Evolutionary conservation across 768 basidiomycete genomes (phyloP).

Genomic region (Serpula lacrymans): DNA sequence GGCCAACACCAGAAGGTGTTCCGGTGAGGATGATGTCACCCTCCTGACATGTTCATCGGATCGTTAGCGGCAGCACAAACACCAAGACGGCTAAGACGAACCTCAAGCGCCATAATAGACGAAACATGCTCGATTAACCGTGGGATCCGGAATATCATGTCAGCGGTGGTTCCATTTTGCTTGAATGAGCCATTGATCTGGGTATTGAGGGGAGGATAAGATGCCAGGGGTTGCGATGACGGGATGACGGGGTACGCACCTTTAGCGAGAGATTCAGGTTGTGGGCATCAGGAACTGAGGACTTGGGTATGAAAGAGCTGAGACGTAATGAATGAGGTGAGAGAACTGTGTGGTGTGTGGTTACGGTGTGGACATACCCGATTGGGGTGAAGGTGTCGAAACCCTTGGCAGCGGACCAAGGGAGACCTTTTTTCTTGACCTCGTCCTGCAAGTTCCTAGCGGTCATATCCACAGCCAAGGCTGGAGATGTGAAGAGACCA

Average conservation of each 20-base stretch:
- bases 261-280: constrained; percentile 74
- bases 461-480: constrained; percentile 94
- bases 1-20: constrained; percentile 89
- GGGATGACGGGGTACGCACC: constrained; percentile 32
- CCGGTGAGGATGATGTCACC: constrained; percentile 91
- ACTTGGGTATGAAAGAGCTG: constrained; percentile 81
- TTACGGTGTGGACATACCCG: constrained; percentile 56
- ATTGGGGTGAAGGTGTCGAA: constrained; percentile 96
- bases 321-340: constrained; percentile 6
- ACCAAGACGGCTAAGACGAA: constrained; percentile 23
- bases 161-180: constrained; percentile 79
- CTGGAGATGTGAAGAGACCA: constrained; percentile 49
- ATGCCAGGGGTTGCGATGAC: not conserved
- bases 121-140: constrained; percentile 87
- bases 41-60: constrained; percentile 47
- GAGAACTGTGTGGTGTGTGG: not conserved
- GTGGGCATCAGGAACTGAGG: constrained; percentile 64
- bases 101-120: constrained; percentile 97
- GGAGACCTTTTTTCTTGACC: constrained; percentile 90
- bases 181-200: constrained; percentile 83
- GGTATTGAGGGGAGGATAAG: no score
- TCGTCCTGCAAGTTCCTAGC: constrained; percentile 93
- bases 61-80: constrained; percentile 1
- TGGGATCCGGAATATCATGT: constrained; percentile 94
- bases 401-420: constrained; percentile 96